Conservation (phyloP, 2,329 filamentous ascomycete genomes). For the Trichophyton verrucosum region DNA sequence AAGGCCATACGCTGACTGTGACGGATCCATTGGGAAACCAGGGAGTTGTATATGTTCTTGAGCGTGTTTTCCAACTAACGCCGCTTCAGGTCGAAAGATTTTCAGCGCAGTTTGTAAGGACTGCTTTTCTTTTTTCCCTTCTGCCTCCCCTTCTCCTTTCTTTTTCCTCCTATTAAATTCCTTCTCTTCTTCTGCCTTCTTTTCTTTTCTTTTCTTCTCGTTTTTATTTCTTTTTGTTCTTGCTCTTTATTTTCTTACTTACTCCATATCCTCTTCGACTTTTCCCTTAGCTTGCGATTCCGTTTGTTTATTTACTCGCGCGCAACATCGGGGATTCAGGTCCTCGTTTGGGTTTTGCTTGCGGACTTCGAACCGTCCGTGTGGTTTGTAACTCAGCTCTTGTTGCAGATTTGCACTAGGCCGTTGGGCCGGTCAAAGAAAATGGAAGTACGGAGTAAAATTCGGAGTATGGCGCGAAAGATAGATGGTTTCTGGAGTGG, state of each 20-base stretch:
- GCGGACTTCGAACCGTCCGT: neutral
- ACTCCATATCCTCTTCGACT: neutral
- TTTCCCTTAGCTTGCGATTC: neutral
- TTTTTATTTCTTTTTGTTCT: neutral
- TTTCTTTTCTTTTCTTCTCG: neutral
- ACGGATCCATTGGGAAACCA: neutral
- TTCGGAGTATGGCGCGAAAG: neutral
- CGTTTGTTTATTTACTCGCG: neutral
- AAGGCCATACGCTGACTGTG: slow-evolving; percentile 1
- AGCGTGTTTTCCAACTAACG: neutral
- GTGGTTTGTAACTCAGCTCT: neutral
- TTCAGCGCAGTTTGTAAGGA: neutral
- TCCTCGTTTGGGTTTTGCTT: neutral
- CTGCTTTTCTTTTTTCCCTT: neutral
- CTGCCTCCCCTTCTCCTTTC: neutral
- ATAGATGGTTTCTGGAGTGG: neutral
- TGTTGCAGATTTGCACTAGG: neutral
- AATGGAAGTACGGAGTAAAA: neutral
- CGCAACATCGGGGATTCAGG: neutral
- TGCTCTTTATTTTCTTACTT: neutral
- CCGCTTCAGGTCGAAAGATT: slow-evolving; percentile 1
- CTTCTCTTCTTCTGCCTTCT: neutral
- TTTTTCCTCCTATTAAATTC: neutral
- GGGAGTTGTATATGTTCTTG: neutral
- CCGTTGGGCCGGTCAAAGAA: neutral